Evolutionary conservation across 352 stramenopile species (phyloP).

Genomic region (Poterioochromonas sp.): DNA sequence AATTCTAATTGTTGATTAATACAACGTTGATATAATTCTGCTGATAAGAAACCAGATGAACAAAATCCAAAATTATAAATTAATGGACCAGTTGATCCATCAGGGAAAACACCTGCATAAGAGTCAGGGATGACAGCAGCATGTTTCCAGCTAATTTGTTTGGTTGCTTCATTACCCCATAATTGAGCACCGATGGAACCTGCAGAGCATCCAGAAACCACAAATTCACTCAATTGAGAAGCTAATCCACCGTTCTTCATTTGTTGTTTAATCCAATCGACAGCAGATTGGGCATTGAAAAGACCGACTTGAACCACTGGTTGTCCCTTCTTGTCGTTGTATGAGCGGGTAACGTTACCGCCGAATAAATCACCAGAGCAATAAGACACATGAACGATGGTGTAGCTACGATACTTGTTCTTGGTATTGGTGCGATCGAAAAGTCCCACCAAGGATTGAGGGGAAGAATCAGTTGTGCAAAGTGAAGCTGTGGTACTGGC

Average conservation of each 20-base stretch:
- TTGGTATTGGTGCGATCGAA: slow-evolving; percentile 20
- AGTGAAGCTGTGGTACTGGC: slow-evolving; percentile 3
- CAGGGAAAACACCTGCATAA: slow-evolving; percentile 41
- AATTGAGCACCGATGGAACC: slow-evolving; percentile 39
- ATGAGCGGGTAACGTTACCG: slow-evolving; percentile 30
- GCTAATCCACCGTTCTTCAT: not conserved
- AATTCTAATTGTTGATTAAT: slow-evolving; percentile 32
- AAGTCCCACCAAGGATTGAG: not conserved
- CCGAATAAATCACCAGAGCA: slow-evolving; percentile 39
- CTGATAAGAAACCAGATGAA: slow-evolving; percentile 10
- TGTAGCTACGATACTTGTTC: slow-evolving; percentile 37
- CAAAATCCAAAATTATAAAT: slow-evolving; percentile 35
- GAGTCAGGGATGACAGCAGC: slow-evolving; percentile 36
- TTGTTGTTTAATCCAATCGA: slow-evolving; percentile 37
- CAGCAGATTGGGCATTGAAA: slow-evolving; percentile 35
- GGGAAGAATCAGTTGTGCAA: slow-evolving; percentile 21
- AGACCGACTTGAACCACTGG: slow-evolving; percentile 28
- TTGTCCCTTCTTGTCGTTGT: slow-evolving; percentile 22
- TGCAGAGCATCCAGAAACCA: slow-evolving; percentile 37
- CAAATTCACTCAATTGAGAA: slow-evolving; percentile 34
- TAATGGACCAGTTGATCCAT: slow-evolving; percentile 24
- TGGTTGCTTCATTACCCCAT: slow-evolving; percentile 27
- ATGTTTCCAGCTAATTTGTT: slow-evolving; percentile 15
- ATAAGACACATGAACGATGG: slow-evolving; percentile 38
- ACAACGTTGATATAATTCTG: slow-evolving; percentile 7